phyloP scores from a whole-genome alignment of 148 eudicot genomes.

The Rheum nobile region DNA sequence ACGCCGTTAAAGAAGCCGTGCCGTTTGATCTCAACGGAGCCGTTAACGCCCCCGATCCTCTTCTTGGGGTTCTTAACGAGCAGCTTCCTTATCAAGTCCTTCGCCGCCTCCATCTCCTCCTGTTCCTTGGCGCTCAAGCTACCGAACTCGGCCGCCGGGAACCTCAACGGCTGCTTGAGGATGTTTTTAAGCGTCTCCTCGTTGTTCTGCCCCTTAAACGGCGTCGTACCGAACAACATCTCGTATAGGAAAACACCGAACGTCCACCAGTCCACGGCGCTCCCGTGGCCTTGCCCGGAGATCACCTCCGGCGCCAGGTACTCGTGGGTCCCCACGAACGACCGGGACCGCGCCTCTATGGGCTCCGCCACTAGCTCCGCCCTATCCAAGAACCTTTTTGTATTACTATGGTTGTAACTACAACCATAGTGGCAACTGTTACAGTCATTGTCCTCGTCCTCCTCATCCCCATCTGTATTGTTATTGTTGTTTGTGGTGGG shows the following conservation, averaged over 20 bases:
- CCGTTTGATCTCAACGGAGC: conserved; percentile 60
- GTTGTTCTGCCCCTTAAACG: conserved; percentile 35
- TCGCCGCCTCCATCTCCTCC: conserved; percentile 53
- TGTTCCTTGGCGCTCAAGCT: conserved; percentile 34
- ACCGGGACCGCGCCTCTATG: conserved; percentile 31
- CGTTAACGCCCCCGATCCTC: conserved; percentile 65
- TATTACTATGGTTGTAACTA: neutral
- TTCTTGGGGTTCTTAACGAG: conserved; percentile 66
- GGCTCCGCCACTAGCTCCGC: conserved; percentile 36
- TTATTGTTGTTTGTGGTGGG: neutral
- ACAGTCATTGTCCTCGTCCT: neutral
- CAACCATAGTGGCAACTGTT: neutral
- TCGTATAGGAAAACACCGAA: conserved; percentile 37
- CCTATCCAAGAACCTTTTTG: neutral
- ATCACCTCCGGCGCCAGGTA: conserved; percentile 45
- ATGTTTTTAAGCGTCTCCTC: conserved; percentile 34
- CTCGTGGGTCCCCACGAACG: conserved; percentile 52
- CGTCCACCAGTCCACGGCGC: conserved; percentile 55
- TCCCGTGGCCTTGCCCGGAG: conserved; percentile 40
- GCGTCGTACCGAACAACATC: conserved; percentile 33
- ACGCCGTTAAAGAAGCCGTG: conserved; percentile 80
- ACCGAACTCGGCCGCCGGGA: conserved; percentile 10
- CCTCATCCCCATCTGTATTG: neutral
- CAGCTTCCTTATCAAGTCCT: conserved; percentile 55
- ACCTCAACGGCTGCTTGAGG: conserved; percentile 30